Evolutionary conservation across 148 eudicot genomes (phyloP).

Genomic region (Persicaria tinctoria): DNA sequence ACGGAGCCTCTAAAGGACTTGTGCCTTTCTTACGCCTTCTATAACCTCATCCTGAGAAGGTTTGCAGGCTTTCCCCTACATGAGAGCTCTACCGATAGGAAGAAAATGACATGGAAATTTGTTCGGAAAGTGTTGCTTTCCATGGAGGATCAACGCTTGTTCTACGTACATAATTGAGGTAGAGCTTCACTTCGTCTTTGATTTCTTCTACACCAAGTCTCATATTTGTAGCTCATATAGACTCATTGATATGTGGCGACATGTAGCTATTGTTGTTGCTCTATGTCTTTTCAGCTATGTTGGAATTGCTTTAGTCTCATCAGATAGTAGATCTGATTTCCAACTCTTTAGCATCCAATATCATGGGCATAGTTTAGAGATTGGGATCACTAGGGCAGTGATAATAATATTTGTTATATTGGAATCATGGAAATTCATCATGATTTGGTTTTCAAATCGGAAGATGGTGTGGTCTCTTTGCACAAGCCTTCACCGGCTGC

Average conservation of each 20-base stretch:
- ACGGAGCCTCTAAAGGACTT: background rate
- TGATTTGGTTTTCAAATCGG: background rate
- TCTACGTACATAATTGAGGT: background rate
- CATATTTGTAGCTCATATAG: background rate
- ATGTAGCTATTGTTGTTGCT: background rate
- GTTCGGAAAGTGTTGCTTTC: background rate
- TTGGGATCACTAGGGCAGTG: background rate
- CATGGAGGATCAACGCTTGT: background rate
- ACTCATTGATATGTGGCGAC: background rate
- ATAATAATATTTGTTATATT: background rate
- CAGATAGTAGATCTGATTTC: too few species aligned
- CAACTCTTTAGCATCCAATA: too few species aligned
- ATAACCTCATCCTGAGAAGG: background rate
- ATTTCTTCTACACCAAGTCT: conserved; percentile 4
- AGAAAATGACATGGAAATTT: background rate
- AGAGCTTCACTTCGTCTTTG: background rate
- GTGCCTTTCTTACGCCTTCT: background rate
- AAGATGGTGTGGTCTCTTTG: conserved; percentile 1
- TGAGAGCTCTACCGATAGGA: background rate
- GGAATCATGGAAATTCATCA: background rate
- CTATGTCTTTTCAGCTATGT: background rate
- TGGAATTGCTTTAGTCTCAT: background rate
- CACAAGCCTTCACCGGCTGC: background rate
- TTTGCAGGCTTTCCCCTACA: background rate
- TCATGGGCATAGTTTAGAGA: background rate